Conservation (phyloP, 352 stramenopile genomes). For the Pythium inflatum region DNA sequence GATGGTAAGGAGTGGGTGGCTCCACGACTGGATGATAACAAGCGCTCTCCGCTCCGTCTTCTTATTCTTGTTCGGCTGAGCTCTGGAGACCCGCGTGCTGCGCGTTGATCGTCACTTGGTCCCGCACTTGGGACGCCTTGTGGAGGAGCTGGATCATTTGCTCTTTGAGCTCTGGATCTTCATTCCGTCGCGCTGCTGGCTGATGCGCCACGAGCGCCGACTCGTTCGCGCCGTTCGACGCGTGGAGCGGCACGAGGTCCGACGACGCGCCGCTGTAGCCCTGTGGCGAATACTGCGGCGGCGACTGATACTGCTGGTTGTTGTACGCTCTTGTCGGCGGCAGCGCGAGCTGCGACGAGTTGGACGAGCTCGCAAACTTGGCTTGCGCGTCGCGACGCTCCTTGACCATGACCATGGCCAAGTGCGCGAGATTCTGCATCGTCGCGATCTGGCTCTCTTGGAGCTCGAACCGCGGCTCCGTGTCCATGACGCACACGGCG, state of each 20-base stretch:
- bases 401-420: conserved; percentile 88
- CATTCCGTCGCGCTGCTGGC: conserved; percentile 38
- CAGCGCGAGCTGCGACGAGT: conserved; percentile 55
- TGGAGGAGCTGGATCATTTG: conserved; percentile 88
- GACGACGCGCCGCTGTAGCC: conserved; percentile 41
- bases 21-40: not conserved
- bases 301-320: conserved; percentile 20
- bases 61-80: conserved; percentile 58
- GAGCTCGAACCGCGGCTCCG: conserved; percentile 60
- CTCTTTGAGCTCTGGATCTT: conserved; percentile 80
- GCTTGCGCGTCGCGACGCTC: conserved; percentile 74
- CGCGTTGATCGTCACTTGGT: conserved; percentile 67
- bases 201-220: conserved; percentile 50
- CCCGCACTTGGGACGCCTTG: conserved; percentile 79
- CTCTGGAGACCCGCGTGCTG: conserved; percentile 73
- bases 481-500: conserved; percentile 80
- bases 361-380: conserved; percentile 44
- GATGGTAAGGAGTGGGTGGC: not conserved
- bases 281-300: conserved; percentile 4
- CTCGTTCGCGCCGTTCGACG: conserved; percentile 36
- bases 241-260: conserved; percentile 76
- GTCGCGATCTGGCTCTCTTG: conserved; percentile 80
- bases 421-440: conserved; percentile 84
- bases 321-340: conserved; percentile 25
- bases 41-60: too few relatives aligned